Conservation (phyloP, 2,329 filamentous ascomycete genomes). For the Pleurostoma richardsiae region DNA sequence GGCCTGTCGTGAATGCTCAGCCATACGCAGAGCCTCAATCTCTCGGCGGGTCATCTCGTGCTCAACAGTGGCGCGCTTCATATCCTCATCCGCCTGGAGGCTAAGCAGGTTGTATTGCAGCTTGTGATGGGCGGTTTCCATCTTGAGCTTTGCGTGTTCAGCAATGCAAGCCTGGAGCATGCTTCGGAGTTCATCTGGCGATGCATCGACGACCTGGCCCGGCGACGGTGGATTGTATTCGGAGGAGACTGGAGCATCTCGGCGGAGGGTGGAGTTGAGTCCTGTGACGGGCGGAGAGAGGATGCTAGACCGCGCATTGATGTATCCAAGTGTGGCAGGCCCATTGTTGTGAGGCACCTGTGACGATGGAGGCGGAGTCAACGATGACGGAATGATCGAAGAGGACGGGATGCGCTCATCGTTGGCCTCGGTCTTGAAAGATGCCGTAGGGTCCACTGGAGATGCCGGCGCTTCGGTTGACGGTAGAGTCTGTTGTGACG, state of each 20-base stretch:
- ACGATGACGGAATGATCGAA: conserved; percentile 48
- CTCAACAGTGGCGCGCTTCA: conserved; percentile 84
- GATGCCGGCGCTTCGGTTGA: conserved; percentile 53
- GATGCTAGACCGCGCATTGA: conserved; percentile 41
- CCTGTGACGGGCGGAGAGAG: conserved; percentile 51
- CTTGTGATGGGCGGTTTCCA: conserved; percentile 85
- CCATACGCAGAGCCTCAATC: conserved; percentile 74
- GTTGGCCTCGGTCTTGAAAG: conserved; percentile 45
- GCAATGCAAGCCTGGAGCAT: conserved; percentile 51
- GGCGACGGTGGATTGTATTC: conserved; percentile 41
- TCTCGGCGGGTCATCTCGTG: conserved; percentile 87
- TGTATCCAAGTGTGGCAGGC: conserved; percentile 22
- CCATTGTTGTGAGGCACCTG: conserved; percentile 32
- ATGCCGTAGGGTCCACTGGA: conserved; percentile 41
- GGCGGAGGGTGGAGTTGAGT: conserved; percentile 23
- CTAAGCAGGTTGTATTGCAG: conserved; percentile 81
- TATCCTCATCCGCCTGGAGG: conserved; percentile 78
- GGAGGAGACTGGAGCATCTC: conserved; percentile 17
- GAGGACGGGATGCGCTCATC: conserved; percentile 37
- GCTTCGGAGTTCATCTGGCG: conserved; percentile 48
- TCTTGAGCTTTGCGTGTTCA: conserved; percentile 61
- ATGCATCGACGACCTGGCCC: conserved; percentile 46
- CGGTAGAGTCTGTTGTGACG: conserved; percentile 50
- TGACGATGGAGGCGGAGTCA: conserved; percentile 53
- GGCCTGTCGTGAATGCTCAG: conserved; percentile 63